phyloP scores from a whole-genome alignment of 2,329 filamentous ascomycete species.

The Neodidymelliopsis sp. region DNA sequence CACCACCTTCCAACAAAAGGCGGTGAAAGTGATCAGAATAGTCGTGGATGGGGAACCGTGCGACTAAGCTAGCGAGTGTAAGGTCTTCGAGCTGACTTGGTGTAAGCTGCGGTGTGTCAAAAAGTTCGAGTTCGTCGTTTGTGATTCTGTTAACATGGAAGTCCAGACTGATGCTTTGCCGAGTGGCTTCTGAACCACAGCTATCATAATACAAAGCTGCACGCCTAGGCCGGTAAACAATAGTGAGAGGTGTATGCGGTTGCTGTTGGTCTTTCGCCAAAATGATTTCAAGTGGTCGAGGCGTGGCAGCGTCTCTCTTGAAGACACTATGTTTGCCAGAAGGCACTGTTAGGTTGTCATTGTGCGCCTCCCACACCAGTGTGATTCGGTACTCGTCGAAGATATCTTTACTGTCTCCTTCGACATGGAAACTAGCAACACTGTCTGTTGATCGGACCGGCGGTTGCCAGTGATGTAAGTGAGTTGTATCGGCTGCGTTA shows the following conservation, averaged over 20 bases:
- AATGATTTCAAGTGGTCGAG: background rate
- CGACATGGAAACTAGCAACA: constrained; percentile 8
- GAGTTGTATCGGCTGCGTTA: constrained; percentile 19
- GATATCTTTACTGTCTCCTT: constrained; percentile 15
- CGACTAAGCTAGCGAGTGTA: constrained; percentile 1
- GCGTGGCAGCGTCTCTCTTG: constrained; percentile 7
- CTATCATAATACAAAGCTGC: constrained; percentile 23
- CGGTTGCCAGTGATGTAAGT: constrained; percentile 17
- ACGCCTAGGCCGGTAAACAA: constrained; percentile 18
- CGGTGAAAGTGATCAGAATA: constrained; percentile 10
- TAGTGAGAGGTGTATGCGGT: constrained; percentile 1
- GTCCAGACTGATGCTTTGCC: constrained; percentile 17
- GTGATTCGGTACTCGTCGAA: constrained; percentile 19
- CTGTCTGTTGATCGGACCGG: background rate
- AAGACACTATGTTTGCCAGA: constrained; percentile 21
- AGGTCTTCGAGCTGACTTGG: background rate
- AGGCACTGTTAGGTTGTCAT: background rate
- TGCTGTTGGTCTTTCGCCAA: background rate
- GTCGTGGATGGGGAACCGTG: background rate
- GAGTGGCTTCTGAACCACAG: constrained; percentile 8
- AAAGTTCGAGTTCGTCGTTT: constrained; percentile 1
- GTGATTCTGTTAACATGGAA: constrained; percentile 19
- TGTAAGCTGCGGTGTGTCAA: background rate
- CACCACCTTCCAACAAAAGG: constrained; percentile 9
- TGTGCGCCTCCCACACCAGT: constrained; percentile 16